These are phyloP conservation scores for Boletus rubescentipes DNA, from an alignment of 768 basidiomycete genomes.

Conservation along the genomic window DNA sequence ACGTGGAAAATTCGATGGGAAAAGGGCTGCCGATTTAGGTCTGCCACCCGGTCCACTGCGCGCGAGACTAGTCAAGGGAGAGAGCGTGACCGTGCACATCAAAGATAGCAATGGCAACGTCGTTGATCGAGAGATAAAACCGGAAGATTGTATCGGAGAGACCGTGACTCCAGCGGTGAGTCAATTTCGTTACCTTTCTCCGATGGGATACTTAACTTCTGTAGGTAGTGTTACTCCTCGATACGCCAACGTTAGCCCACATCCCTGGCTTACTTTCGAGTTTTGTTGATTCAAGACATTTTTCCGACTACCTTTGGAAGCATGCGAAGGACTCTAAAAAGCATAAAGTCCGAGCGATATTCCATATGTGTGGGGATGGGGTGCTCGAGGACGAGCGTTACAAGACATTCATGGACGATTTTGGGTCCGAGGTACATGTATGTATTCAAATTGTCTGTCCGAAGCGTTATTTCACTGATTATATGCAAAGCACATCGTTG, in stretches of 20 bases:
- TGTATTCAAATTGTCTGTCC: slow-evolving; percentile 21
- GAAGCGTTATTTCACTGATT: neutral
- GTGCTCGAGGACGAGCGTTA: slow-evolving; percentile 74
- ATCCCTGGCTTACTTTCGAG: slow-evolving; percentile 50
- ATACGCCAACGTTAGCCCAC: slow-evolving; percentile 63
- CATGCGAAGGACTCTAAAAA: slow-evolving; percentile 39
- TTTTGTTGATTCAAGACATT: slow-evolving; percentile 48
- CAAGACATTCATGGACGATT: slow-evolving; percentile 67
- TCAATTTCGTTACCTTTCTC: neutral
- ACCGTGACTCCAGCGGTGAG: slow-evolving; percentile 49
- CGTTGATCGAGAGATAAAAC: slow-evolving; percentile 49
- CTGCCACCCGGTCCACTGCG: slow-evolving; percentile 60
- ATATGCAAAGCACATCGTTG: slow-evolving; percentile 65
- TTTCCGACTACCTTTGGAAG: slow-evolving; percentile 47
- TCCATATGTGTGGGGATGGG: slow-evolving; percentile 69
- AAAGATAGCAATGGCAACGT: slow-evolving; percentile 43
- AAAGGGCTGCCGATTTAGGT: slow-evolving; percentile 61
- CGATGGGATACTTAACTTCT: neutral
- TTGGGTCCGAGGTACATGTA: slow-evolving; percentile 62
- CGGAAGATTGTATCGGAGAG: slow-evolving; percentile 61
- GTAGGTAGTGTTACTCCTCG: slow-evolving; percentile 66
- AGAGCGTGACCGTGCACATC: slow-evolving; percentile 56
- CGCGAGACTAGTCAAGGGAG: slow-evolving; percentile 61
- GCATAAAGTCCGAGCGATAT: slow-evolving; percentile 48
- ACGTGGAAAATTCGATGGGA: slow-evolving; percentile 71